phyloP scores from a whole-genome alignment of 306 rosid genomes.

The Canavalia gladiata region DNA sequence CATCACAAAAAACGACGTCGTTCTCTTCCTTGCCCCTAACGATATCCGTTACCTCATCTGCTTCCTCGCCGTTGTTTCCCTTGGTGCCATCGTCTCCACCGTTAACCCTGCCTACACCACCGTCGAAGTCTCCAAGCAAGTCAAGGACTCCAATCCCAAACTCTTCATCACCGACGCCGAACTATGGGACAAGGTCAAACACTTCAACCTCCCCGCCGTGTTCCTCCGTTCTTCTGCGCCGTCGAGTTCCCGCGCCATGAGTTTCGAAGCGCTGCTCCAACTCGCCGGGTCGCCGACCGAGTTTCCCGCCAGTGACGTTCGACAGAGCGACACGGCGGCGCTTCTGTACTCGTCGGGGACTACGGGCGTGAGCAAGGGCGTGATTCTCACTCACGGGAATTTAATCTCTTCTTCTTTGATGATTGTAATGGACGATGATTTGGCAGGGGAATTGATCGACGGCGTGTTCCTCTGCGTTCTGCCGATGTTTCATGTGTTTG shows the following conservation, averaged over 20 bases:
- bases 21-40: conserved; percentile 81
- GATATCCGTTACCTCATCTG: conserved; percentile 64
- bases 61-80: conserved; percentile 65
- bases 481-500: conserved; percentile 92
- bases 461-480: conserved; percentile 69
- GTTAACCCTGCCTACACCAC: conserved; percentile 78
- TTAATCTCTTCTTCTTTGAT: conserved; percentile 70
- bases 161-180: conserved; percentile 72
- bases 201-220: conserved; percentile 64
- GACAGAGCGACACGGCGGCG: conserved; percentile 77
- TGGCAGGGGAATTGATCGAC: conserved; percentile 45
- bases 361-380: conserved; percentile 89
- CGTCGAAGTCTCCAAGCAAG: conserved; percentile 72
- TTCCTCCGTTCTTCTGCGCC: conserved; percentile 45
- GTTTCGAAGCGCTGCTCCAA: conserved; percentile 58
- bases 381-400: conserved; percentile 72
- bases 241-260: neutral
- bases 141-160: conserved; percentile 76
- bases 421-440: conserved; percentile 69
- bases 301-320: conserved; percentile 55
- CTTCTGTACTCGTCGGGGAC: conserved; percentile 92
- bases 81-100: conserved; percentile 83
- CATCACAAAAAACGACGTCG: conserved; percentile 78
- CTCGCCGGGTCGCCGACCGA: conserved; percentile 54
- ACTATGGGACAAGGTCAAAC: conserved; percentile 67